Evolutionary conservation across 768 basidiomycete species (phyloP), one percentile per base, ranked within the genome.

Genomic region (Vishniacozyma victoriae): DNA sequence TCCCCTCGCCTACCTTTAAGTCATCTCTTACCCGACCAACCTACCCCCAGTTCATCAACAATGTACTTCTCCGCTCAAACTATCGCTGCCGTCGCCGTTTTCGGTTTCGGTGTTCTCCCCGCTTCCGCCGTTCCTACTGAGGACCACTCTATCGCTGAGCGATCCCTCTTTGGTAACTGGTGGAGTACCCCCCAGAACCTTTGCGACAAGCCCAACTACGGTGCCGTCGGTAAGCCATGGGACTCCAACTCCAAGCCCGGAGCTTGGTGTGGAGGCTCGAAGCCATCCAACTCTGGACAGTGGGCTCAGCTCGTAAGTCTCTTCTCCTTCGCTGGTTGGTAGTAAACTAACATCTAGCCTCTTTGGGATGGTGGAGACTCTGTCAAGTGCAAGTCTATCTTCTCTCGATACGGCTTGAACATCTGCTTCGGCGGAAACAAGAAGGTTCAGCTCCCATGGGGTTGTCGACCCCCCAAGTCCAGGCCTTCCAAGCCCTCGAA

Each of bases 341-440:
- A n/a, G 12, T 3, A 20, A n/a, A 36, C n/a, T 23, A 22, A 39
- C 35, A 25, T 13, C 19, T 23, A 50, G 42, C 54, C 58, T 23
- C 48, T 44, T 47, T 52, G 46, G 26, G 54, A 52, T 33, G 45
- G 54, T 37, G 52, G 52, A 41, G 56, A 57, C 42, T 46, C 27
- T 19, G 47, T 52, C 41, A 43, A 33, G 41, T 52, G 50, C 45
- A 44, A 42, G 24, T 31, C 38, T 18, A 45, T 31, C 12, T 13
- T 16, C 39, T 33, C 29, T 33, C 35, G 35, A 26, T 37, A 27
- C 23, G 29, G 29, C 25, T 47, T 50, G 38, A 55, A 55, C 37
- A 46, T 60, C 44, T 60, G 58, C 44, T 52, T 43, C 41, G 47
- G 50, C 25, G 58, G 54, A 33, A 58, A 58, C 58, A 48, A 27